Evolutionary conservation across 106 monocot species (phyloP).

Genomic region (Allium cepa): DNA sequence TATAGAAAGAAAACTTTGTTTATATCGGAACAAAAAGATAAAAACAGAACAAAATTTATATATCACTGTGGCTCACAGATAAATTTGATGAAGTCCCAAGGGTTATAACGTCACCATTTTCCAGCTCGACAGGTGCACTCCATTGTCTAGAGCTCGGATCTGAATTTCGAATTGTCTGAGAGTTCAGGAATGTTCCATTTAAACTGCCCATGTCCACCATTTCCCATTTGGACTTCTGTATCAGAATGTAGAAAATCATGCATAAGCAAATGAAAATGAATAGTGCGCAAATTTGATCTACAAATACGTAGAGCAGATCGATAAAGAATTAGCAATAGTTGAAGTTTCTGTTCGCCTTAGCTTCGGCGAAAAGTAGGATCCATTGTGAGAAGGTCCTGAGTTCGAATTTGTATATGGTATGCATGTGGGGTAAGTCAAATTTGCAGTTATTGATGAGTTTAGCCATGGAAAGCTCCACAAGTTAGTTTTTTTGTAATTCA

Average conservation of each 20-base stretch:
- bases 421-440: no score
- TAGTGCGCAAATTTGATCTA: background rate
- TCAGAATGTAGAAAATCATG: background rate
- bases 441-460: no score
- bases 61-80: conserved; percentile 41
- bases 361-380: no score
- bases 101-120: conserved; percentile 70
- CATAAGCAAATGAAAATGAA: background rate
- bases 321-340: no score
- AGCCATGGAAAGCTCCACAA: no score
- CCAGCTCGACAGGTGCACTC: conserved; percentile 66
- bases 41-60: conserved; percentile 2
- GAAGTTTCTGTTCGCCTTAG: no score
- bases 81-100: conserved; percentile 79
- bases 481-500: no score
- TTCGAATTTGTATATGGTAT: no score
- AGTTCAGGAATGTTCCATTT: conserved; percentile 85
- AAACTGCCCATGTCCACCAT: conserved; percentile 87
- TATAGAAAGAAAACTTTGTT: no score
- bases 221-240: conserved; percentile 81
- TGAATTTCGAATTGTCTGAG: conserved; percentile 48
- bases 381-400: no score
- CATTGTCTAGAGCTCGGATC: conserved; percentile 42
- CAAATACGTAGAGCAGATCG: no score
- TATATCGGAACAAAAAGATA: background rate